Base-by-base conservation (phyloP, 345 rosid species). In the Brassica cretica region DNA sequence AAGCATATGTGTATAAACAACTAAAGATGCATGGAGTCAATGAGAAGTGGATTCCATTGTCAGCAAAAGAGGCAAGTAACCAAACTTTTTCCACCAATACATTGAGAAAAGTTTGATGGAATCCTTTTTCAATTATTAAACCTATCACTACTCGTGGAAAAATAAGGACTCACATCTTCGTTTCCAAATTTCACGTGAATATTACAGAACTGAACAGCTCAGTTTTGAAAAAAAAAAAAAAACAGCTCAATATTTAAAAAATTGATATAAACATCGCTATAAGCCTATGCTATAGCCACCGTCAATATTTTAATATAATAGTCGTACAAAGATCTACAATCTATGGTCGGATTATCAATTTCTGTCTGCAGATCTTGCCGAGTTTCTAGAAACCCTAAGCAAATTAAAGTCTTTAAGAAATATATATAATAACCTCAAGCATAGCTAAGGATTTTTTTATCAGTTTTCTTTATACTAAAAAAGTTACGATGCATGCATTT, bases 21-120 rank as follows among this genome's bases (percentile, higher is more conserved):
- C 39, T 7, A 80, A 64, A 64, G 66, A 68, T 37, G 71, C 71
- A 65, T 70, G 35, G 55, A 75, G 83, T 80, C 83, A 80, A 75
- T 65, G 65, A 39, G 72, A 80, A 58, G 80, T 80, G 76, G 83
- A 75, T 80, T 80, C 69, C 49, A 64, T 44, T 53, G 83, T 80
- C 83, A 80, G 80, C 79, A 80, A 80, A 75, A 75, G 80, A 44
- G 58, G 80, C 79, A 21, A 68, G 53, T 80, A 56, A 49, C 72
- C 83, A 65, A 71, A 75, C 72, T 64, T 75, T 80, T 75, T 41
- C 72, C 68, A 75, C 76, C 76, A 71, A 75, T 25, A 75, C 18
- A n/a, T 24, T 44, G 62, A 73, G 55, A 74, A 77, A 11, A 7
- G 49, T 41, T 11, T 32, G 30, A 80, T 75, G 76, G 72, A 44